A percentile compares a stretch with the other conserved stretches of the same genome.
Evolutionary conservation across 805 yeast species (phyloP).

Genomic region (Kregervanrija fluxuum): DNA sequence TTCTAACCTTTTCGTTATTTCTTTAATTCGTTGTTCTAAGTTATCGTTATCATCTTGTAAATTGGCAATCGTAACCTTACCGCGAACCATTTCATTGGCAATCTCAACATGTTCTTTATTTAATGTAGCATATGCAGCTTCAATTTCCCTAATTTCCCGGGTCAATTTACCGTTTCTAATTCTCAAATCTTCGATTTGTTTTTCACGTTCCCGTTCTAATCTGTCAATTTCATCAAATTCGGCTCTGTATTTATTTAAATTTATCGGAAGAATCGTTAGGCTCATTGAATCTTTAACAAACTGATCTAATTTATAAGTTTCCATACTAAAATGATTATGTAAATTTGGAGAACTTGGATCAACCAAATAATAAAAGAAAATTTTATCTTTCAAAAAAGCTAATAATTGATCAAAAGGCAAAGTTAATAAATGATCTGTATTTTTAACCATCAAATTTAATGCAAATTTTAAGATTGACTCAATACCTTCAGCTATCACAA

Average conservation of each 20-base stretch:
- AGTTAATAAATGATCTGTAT: conserved; percentile 48
- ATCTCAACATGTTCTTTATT: conserved; percentile 80
- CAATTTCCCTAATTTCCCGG: conserved; percentile 65
- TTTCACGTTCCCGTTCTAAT: conserved; percentile 56
- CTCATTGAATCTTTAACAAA: conserved; percentile 75
- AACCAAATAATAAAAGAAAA: conserved; percentile 59
- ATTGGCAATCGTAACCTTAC: conserved; percentile 68
- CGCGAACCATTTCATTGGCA: conserved; percentile 81
- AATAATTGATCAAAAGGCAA: conserved; percentile 72
- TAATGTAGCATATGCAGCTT: conserved; percentile 57
- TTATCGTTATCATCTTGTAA: conserved; percentile 68
- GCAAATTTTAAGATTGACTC: conserved; percentile 84
- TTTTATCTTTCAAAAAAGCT: conserved; percentile 68
- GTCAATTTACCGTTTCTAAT: conserved; percentile 65
- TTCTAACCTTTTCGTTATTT: conserved; percentile 35
- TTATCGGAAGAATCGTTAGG: conserved; percentile 65
- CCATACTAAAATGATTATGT: conserved; percentile 15
- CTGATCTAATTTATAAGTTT: conserved; percentile 56
- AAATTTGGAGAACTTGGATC: conserved; percentile 2
- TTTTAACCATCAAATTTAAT: conserved; percentile 67
- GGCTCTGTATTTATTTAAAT: conserved; percentile 58
- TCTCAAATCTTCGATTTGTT: conserved; percentile 52
- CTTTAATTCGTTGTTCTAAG: conserved; percentile 40
- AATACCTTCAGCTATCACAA: conserved; percentile 83
- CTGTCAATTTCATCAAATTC: conserved; percentile 73